These are phyloP conservation scores for Coemansia sp. DNA, from an alignment of 192 early-diverging fungal species.

Conservation along the genomic window DNA sequence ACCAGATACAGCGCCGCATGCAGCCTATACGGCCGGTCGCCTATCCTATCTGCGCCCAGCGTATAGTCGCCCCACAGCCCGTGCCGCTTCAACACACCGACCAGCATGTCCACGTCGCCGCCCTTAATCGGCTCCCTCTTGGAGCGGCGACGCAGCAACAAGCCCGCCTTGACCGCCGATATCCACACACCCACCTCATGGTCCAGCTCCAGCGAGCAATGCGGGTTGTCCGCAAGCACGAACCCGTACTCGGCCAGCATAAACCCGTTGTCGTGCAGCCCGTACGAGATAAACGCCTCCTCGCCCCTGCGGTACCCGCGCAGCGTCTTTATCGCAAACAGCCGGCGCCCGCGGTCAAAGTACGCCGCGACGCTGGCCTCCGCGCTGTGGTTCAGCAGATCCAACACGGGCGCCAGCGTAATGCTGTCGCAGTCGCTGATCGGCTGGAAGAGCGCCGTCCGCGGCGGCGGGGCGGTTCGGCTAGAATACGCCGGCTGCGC, in stretches of 20 bases:
- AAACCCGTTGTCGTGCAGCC: slow-evolving; percentile 46
- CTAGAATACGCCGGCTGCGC: not conserved
- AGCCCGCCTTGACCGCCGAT: slow-evolving; percentile 2
- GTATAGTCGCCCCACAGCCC: slow-evolving; percentile 47
- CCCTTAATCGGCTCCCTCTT: slow-evolving; percentile 1
- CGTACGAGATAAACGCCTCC: slow-evolving; percentile 55
- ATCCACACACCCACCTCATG: slow-evolving; percentile 16
- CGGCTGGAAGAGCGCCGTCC: not conserved
- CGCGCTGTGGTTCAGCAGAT: slow-evolving; percentile 71
- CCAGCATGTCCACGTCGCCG: slow-evolving; percentile 10
- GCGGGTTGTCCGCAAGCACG: slow-evolving; percentile 28
- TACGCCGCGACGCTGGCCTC: slow-evolving; percentile 52
- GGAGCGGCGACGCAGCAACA: not conserved
- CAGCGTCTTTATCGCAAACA: slow-evolving; percentile 66
- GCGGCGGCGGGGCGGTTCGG: too few relatives aligned
- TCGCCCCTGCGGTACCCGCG: slow-evolving; percentile 59
- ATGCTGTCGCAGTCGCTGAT: slow-evolving; percentile 52
- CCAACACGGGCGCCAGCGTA: slow-evolving; percentile 71
- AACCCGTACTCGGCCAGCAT: slow-evolving; percentile 53
- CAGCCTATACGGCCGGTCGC: slow-evolving; percentile 38
- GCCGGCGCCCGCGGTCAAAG: slow-evolving; percentile 21
- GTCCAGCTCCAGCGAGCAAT: slow-evolving; percentile 33
- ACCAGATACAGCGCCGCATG: slow-evolving; percentile 34
- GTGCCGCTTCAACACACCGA: slow-evolving; percentile 17
- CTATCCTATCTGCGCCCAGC: slow-evolving; percentile 13